phyloP scores from a whole-genome alignment of 495 filamentous ascomycete genomes.

The Xylaria castorea region DNA sequence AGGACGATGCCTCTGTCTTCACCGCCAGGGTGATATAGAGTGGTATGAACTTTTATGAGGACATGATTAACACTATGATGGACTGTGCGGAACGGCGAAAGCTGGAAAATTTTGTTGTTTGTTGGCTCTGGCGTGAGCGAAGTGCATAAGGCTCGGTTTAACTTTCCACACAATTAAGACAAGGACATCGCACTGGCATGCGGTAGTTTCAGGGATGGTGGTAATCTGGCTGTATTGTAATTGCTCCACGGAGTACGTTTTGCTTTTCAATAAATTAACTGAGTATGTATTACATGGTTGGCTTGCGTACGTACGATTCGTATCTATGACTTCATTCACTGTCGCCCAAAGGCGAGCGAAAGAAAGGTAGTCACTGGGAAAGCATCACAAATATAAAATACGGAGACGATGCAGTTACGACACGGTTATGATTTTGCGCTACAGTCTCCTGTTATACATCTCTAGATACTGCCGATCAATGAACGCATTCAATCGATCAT shows the following conservation, averaged over 20 bases:
- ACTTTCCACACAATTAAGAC: background rate
- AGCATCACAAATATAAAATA: background rate
- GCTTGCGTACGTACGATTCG: background rate
- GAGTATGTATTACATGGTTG: background rate
- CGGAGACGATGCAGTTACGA: background rate
- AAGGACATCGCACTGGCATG: background rate
- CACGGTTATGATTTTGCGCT: background rate
- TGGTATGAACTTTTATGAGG: constrained; percentile 7
- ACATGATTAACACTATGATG: constrained; percentile 16
- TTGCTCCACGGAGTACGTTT: background rate
- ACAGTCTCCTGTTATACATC: background rate
- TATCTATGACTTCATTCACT: background rate
- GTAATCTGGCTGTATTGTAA: background rate
- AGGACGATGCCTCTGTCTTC: background rate
- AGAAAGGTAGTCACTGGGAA: background rate
- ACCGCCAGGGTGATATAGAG: background rate
- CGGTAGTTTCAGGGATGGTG: background rate
- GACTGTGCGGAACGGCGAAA: background rate
- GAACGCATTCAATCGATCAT: background rate
- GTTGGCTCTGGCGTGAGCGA: background rate
- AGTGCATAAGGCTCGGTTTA: background rate
- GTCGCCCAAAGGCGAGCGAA: background rate
- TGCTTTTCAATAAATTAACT: background rate
- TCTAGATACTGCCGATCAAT: background rate
- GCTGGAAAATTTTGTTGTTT: constrained; percentile 20